Conservation (phyloP, 257 asterid genomes). For the Fraxinus excelsior region DNA sequence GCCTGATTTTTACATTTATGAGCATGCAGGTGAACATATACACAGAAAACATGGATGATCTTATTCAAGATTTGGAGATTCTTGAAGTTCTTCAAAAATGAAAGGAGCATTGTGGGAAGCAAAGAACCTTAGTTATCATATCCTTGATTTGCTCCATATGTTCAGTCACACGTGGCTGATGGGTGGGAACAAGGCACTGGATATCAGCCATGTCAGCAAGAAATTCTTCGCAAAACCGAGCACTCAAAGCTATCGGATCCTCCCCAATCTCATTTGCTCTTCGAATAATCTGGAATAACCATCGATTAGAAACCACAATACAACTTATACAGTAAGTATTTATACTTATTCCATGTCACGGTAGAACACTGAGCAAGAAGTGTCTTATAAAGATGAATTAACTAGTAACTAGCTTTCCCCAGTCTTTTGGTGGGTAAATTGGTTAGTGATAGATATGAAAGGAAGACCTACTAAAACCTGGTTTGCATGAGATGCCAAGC, state of each 20-base stretch:
- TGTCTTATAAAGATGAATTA: background rate
- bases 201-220: conserved; percentile 80
- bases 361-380: background rate
- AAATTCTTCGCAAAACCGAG: conserved; percentile 77
- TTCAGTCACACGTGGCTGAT: conserved; percentile 80
- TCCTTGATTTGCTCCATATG: conserved; percentile 72
- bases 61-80: background rate
- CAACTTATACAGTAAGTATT: background rate
- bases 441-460: background rate
- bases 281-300: conserved; percentile 61
- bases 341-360: background rate
- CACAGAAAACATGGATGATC: background rate
- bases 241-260: conserved; percentile 66
- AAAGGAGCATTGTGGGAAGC: background rate
- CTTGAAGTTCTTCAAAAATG: background rate
- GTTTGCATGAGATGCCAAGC: background rate
- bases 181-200: conserved; percentile 78
- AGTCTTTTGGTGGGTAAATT: background rate
- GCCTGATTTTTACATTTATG: background rate
- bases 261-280: conserved; percentile 69
- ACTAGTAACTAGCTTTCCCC: background rate
- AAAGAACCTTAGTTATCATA: conserved; percentile 73
- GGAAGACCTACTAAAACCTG: background rate
- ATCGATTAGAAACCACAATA: background rate
- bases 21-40: background rate